phyloP scores from a whole-genome alignment of 1,284 basidiomycete genomes.

The Inonotus obliquus region DNA sequence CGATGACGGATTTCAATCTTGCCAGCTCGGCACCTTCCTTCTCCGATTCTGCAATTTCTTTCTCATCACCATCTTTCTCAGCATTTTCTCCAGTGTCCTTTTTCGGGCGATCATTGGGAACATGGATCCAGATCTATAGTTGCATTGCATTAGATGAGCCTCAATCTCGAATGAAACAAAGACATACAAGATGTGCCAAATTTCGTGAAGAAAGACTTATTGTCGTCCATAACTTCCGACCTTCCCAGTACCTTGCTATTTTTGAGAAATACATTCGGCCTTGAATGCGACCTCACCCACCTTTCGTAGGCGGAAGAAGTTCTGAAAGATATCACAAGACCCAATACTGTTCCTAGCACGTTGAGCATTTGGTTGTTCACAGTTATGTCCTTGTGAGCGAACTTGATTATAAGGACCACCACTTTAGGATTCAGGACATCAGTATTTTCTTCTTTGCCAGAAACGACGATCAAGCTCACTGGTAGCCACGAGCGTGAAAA shows the following conservation, averaged over 20 bases:
- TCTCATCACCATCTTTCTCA: background rate
- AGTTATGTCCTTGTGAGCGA: constrained; percentile 38
- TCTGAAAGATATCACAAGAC: constrained; percentile 38
- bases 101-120: constrained; percentile 41
- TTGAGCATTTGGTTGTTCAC: constrained; percentile 40
- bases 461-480: constrained; percentile 34
- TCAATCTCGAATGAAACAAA: background rate
- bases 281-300: constrained; percentile 31
- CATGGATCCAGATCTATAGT: constrained; percentile 57
- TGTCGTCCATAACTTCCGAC: constrained; percentile 59
- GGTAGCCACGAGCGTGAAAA: constrained; percentile 50
- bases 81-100: constrained; percentile 21
- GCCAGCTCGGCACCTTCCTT: constrained; percentile 31
- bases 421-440: constrained; percentile 32
- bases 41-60: background rate
- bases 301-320: constrained; percentile 59
- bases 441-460: background rate
- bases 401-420: constrained; percentile 46
- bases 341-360: constrained; percentile 39
- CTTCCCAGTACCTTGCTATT: constrained; percentile 48
- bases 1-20: constrained; percentile 48
- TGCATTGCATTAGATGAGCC: background rate
- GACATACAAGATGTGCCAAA: constrained; percentile 45
- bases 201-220: constrained; percentile 51
- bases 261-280: background rate